Percentiles rank a stretch among this genome's conserved stretches.
Evolutionary conservation across 2,329 filamentous ascomycete genomes (phyloP).

Genomic region (Teratosphaeria gauchensis): DNA sequence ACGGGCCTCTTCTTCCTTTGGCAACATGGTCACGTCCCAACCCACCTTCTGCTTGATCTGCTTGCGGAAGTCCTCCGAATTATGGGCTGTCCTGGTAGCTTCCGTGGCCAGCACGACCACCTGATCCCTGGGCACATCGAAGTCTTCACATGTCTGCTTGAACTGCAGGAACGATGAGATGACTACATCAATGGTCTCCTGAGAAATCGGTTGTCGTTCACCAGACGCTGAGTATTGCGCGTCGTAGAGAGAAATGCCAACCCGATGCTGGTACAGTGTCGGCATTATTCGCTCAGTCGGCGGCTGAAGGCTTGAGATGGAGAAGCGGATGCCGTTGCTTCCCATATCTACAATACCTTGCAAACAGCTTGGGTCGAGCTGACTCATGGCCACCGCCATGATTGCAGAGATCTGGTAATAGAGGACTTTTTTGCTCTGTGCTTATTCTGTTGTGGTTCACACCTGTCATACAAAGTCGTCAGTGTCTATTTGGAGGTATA

Average conservation of each 20-base stretch:
- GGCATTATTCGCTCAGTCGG: constrained; percentile 61
- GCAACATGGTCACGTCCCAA: constrained; percentile 61
- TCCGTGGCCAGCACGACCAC: constrained; percentile 78
- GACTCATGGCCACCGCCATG: background rate
- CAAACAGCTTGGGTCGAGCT: constrained; percentile 9
- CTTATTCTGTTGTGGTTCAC: background rate
- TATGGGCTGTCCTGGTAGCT: constrained; percentile 72
- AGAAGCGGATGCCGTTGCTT: constrained; percentile 89
- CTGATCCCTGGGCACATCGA: constrained; percentile 55
- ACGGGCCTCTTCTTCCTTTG: constrained; percentile 71
- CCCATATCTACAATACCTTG: constrained; percentile 28
- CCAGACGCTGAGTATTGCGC: constrained; percentile 45
- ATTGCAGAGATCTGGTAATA: background rate
- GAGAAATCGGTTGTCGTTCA: constrained; percentile 44
- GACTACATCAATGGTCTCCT: constrained; percentile 55
- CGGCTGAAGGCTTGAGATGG: constrained; percentile 70
- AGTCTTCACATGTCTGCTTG: constrained; percentile 58
- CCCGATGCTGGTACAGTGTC: constrained; percentile 69
- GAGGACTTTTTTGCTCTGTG: background rate
- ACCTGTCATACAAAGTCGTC: background rate
- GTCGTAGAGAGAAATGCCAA: constrained; percentile 78
- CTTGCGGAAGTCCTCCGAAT: constrained; percentile 57
- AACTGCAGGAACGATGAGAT: constrained; percentile 60
- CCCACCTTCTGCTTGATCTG: constrained; percentile 56
- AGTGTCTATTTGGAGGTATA: background rate